A percentile compares a stretch with the other conserved stretches of the same genome.
Evolutionary conservation across 768 basidiomycete species (phyloP).

Genomic region (Pleurotus pulmonarius): DNA sequence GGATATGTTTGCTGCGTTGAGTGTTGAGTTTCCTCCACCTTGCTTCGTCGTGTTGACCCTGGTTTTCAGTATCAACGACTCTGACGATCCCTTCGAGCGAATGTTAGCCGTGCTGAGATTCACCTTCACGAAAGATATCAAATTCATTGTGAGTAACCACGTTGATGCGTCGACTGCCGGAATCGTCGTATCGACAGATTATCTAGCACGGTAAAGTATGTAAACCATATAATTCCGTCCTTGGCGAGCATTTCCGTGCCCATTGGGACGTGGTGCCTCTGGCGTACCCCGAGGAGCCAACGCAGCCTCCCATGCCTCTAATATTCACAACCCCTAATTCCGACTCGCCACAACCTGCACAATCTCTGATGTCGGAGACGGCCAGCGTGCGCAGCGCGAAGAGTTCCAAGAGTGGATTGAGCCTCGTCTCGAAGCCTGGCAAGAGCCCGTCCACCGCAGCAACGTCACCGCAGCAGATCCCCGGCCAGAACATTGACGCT

Average conservation of each 20-base stretch:
- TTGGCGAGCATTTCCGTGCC: constrained; percentile 85
- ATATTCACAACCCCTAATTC: constrained; percentile 25
- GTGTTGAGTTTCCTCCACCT: constrained; percentile 22
- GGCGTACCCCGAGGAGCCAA: constrained; percentile 43
- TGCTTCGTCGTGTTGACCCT: too few relatives aligned
- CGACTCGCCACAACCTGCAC: constrained; percentile 14
- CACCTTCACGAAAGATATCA: constrained; percentile 89
- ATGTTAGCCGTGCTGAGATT: constrained; percentile 93
- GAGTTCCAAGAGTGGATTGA: constrained; percentile 62
- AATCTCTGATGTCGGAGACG: constrained; percentile 38
- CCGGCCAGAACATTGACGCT: constrained; percentile 43
- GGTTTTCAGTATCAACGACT: constrained; percentile 78
- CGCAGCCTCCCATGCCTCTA: constrained; percentile 41
- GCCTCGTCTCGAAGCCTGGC: constrained; percentile 45
- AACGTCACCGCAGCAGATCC: constrained; percentile 43
- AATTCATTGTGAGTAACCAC: constrained; percentile 69
- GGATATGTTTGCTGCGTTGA: constrained; percentile 86
- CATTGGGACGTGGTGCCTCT: constrained; percentile 81
- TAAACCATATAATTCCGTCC: constrained; percentile 88
- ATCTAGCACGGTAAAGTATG: constrained; percentile 83
- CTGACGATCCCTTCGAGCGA: constrained; percentile 86
- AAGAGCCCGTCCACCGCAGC: constrained; percentile 54
- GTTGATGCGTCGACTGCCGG: neutral
- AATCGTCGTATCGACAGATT: constrained; percentile 6
- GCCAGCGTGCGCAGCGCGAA: constrained; percentile 55